Evolutionary conservation across 2,329 filamentous ascomycete species (phyloP), one percentile per base, ranked within the genome.

Genomic region (Pseudogymnoascus sp.): DNA sequence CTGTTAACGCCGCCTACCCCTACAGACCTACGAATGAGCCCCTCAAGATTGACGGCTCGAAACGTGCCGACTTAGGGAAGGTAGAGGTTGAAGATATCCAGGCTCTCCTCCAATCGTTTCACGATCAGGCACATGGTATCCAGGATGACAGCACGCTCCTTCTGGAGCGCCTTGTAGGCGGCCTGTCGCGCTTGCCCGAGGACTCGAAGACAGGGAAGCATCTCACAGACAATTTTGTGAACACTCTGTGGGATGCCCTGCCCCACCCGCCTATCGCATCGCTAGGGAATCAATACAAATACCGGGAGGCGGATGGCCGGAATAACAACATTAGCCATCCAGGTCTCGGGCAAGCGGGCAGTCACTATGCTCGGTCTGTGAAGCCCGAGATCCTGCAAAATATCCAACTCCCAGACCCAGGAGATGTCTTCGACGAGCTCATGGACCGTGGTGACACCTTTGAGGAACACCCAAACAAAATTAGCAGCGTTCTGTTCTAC

Each of bases 91-190:
- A 76, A 64, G 64, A 73, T 69, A 70, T 88, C 47, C 81, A 81
- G 67, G 89, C 87, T 0, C 74, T 90, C 15, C 72, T 82, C 47
- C 77, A 82, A 4, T 74, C 90, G 37, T 75, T 90, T 62, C 80
- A 81, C 61, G 79, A 76, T 64, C 85, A 89, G 73, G 72, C 85
- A 33, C 86, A 83, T 66, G 85, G 87, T 1, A 79, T 81, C 9
- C 74, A 84, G 4, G 86, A 93, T 68, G 90, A 93, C 75, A 89
- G 88, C 74, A 88, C 85, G 1, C 88, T 90, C 79, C 77, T 90
- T 47, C 89, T 91, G 84, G 88, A 91, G 72, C 79, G 83, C 6
- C 79, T 87, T 4, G 90, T 91, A 63, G 61, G 64, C 11, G 62
- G 70, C 7, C 60, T 73, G n/a, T 63, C 69, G 40, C 69, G 70